A percentile compares a stretch with the other conserved stretches of the same genome.
Evolutionary conservation across 1,284 basidiomycete genomes (phyloP).

Genomic region (Papiliotrema fonsecae): DNA sequence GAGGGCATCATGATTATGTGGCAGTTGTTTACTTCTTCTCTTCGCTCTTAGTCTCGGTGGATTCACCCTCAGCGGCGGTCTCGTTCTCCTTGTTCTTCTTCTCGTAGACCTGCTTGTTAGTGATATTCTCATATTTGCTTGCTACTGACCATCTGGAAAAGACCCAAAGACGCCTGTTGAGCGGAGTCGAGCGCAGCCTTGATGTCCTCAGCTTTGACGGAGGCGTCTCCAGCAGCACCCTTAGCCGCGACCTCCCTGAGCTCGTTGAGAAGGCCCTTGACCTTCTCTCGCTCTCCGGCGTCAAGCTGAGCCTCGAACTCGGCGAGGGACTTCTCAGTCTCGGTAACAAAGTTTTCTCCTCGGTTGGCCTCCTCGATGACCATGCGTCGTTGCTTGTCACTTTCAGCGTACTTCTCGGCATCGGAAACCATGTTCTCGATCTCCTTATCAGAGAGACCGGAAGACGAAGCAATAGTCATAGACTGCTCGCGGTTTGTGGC

Average conservation of each 20-base stretch:
- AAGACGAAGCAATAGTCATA: conserved; percentile 77
- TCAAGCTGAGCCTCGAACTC: conserved; percentile 98
- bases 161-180: conserved; percentile 91
- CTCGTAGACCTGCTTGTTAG: conserved; percentile 66
- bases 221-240: conserved; percentile 80
- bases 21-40: conserved; percentile 31
- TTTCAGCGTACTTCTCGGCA: conserved; percentile 87
- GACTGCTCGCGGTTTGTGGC: conserved; percentile 96
- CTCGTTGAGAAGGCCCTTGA: conserved; percentile 76
- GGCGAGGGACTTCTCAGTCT: conserved; percentile 92
- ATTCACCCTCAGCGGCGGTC: conserved; percentile 13
- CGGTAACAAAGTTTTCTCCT: conserved; percentile 87
- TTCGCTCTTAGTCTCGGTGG: conserved; percentile 15
- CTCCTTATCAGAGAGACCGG: conserved; percentile 91
- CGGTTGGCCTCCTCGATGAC: conserved; percentile 97
- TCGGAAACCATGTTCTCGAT: conserved; percentile 97
- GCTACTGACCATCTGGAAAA: conserved; percentile 81
- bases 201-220: conserved; percentile 78
- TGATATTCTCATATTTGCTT: neutral
- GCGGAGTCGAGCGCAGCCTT: conserved; percentile 91
- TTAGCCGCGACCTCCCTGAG: conserved; percentile 85
- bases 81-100: conserved; percentile 54
- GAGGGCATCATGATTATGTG: neutral
- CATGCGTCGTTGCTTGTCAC: conserved; percentile 78
- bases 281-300: conserved; percentile 86